phyloP scores from a whole-genome alignment of 768 basidiomycete species.

The Suillus subluteus region DNA sequence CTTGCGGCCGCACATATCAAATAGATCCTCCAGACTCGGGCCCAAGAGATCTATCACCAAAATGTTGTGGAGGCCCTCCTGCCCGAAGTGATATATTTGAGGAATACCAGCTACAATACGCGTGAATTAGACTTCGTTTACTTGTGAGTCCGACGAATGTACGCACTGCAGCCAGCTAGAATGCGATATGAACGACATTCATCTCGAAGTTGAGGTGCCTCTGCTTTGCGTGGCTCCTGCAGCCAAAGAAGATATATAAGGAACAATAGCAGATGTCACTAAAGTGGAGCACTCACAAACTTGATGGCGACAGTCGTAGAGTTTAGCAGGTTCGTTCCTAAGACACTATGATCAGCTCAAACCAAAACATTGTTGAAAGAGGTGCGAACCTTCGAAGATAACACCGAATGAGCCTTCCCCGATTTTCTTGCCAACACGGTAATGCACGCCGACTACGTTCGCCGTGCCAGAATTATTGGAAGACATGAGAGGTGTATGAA shows the following conservation, averaged over 20 bases:
- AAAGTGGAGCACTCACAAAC: conserved; percentile 72
- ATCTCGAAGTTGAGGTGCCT: conserved; percentile 96
- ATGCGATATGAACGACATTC: conserved; percentile 98
- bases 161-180: conserved; percentile 86
- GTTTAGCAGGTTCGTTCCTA: conserved; percentile 97
- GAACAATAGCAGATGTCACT: neutral
- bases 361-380: conserved; percentile 2
- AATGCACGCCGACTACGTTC: conserved; percentile 94
- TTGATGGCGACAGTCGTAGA: conserved; percentile 99
- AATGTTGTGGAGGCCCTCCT: conserved; percentile 98
- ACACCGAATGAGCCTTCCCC: conserved; percentile 99
- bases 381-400: conserved; percentile 78
- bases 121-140: conserved; percentile 17
- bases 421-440: conserved; percentile 98
- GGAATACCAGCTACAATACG: conserved; percentile 83
- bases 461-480: conserved; percentile 61
- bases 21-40: conserved; percentile 95
- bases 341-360: conserved; percentile 6
- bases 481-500: conserved; percentile 49
- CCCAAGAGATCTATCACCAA: conserved; percentile 98
- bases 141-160: conserved; percentile 13
- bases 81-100: conserved; percentile 99
- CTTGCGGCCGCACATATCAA: conserved; percentile 98
- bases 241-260: conserved; percentile 21
- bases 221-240: conserved; percentile 91